phyloP scores from a whole-genome alignment of 768 basidiomycete genomes.

The Phylloporus sp. region DNA sequence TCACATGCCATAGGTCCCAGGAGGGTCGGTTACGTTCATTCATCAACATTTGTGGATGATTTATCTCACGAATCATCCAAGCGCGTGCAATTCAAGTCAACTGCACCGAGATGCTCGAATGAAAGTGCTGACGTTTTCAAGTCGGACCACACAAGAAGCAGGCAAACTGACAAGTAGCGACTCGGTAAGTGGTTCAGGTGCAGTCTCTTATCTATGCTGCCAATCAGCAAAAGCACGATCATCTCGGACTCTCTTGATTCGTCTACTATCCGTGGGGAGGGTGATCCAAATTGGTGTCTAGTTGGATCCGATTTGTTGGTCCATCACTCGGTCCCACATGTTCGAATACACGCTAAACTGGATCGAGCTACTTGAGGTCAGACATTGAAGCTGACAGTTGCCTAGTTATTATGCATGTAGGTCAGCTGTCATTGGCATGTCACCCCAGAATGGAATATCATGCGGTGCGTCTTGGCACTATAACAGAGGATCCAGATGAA shows the following conservation, averaged over 20 bases:
- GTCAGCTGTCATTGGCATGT: slow-evolving; percentile 17
- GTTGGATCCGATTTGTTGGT: neutral
- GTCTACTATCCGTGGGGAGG: neutral
- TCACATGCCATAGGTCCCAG: too few species aligned
- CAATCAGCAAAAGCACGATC: neutral
- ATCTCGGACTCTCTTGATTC: neutral
- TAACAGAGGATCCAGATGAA: slow-evolving; percentile 3
- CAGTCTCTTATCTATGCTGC: too few species aligned
- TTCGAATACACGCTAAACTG: neutral
- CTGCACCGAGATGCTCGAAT: neutral
- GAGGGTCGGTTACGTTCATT: too few species aligned
- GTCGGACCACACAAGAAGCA: neutral
- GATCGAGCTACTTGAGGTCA: neutral
- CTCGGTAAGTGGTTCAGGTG: neutral
- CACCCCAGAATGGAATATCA: slow-evolving; percentile 21
- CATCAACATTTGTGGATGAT: neutral
- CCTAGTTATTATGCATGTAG: slow-evolving; percentile 1
- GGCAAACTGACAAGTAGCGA: too few species aligned
- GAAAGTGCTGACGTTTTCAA: neutral
- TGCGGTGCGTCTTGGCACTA: slow-evolving; percentile 14
- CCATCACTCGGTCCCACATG: neutral
- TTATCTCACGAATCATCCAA: neutral
- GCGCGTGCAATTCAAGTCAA: neutral
- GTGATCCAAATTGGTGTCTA: neutral
- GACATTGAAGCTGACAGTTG: neutral